These are phyloP conservation scores for Rhizopus sp. DNA, from an alignment of 371 early-diverging fungal genomes.

Conservation along the genomic window DNA sequence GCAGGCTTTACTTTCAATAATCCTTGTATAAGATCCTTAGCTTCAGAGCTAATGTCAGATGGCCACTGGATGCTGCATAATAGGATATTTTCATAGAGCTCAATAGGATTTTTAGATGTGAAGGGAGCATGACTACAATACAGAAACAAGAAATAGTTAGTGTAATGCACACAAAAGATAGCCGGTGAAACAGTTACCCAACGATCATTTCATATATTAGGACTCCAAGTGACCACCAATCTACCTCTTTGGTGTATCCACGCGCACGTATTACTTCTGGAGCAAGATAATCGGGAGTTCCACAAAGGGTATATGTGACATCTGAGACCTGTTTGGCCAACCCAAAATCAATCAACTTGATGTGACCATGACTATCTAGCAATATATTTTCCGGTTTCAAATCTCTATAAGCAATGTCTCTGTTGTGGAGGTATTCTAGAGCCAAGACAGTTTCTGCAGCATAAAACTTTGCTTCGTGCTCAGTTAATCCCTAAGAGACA, in stretches of 20 bases:
- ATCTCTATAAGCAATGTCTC: slow-evolving; percentile 92
- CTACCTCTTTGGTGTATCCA: slow-evolving; percentile 89
- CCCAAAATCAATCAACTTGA: slow-evolving; percentile 98
- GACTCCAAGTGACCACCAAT: slow-evolving; percentile 92
- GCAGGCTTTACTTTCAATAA: slow-evolving; percentile 80
- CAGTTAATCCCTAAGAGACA: slow-evolving; percentile 69
- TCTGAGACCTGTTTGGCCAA: slow-evolving; percentile 88
- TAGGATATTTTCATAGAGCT: slow-evolving; percentile 91
- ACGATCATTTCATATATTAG: slow-evolving; percentile 91
- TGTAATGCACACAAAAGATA: background rate
- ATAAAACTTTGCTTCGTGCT: slow-evolving; percentile 83
- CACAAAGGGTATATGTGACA: slow-evolving; percentile 84
- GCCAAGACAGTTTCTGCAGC: slow-evolving; percentile 76
- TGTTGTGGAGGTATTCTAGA: slow-evolving; percentile 87
- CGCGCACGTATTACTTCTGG: slow-evolving; percentile 91
- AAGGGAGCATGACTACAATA: slow-evolving; percentile 76
- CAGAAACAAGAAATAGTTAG: slow-evolving; percentile 49
- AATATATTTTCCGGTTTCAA: slow-evolving; percentile 94
- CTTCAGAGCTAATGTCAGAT: slow-evolving; percentile 74
- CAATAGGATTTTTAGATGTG: slow-evolving; percentile 89
- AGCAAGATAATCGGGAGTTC: slow-evolving; percentile 97
- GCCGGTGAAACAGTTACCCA: slow-evolving; percentile 50
- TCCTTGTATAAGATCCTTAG: slow-evolving; percentile 85
- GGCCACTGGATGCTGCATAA: slow-evolving; percentile 78
- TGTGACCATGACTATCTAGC: slow-evolving; percentile 87